A percentile compares a stretch with the other conserved stretches of the same genome.
Conservation (phyloP, 257 asterid genomes). For the Sherardia arvensis region DNA sequence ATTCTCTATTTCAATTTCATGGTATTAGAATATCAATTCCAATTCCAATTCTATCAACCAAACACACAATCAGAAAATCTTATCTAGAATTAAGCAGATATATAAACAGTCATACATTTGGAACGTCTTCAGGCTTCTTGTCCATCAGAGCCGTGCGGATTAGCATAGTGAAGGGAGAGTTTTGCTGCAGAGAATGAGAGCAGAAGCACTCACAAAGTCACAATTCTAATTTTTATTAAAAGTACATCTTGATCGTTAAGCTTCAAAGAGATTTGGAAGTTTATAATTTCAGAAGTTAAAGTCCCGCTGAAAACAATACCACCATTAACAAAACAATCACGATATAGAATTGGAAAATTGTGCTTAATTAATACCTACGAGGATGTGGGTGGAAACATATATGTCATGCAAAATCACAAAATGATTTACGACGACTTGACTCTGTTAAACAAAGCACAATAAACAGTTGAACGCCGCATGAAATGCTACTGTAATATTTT, state of each 20-base stretch:
- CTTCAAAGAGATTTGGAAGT: slow-evolving; percentile 44
- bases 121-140: too few relatives aligned
- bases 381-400: slow-evolving; percentile 58
- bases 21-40: too few relatives aligned
- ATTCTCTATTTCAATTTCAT: too few relatives aligned
- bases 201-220: too few relatives aligned
- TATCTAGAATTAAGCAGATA: too few relatives aligned
- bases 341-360: not conserved
- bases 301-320: slow-evolving; percentile 47
- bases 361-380: slow-evolving; percentile 47
- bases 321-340: not conserved
- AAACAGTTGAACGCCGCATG: slow-evolving; percentile 1
- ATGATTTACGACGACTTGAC: slow-evolving; percentile 74
- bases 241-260: slow-evolving; percentile 14
- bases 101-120: too few relatives aligned
- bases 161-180: too few relatives aligned
- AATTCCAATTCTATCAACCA: too few relatives aligned
- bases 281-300: slow-evolving; percentile 75
- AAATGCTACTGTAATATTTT: not conserved
- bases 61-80: too few relatives aligned
- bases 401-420: slow-evolving; percentile 59
- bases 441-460: slow-evolving; percentile 32
- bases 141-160: too few relatives aligned
- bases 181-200: too few relatives aligned
- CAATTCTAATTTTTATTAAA: too few relatives aligned